A percentile compares a stretch with the other conserved stretches of the same genome.
Conservation (phyloP, 2,329 filamentous ascomycete genomes). For the Penicillium expansum region DNA sequence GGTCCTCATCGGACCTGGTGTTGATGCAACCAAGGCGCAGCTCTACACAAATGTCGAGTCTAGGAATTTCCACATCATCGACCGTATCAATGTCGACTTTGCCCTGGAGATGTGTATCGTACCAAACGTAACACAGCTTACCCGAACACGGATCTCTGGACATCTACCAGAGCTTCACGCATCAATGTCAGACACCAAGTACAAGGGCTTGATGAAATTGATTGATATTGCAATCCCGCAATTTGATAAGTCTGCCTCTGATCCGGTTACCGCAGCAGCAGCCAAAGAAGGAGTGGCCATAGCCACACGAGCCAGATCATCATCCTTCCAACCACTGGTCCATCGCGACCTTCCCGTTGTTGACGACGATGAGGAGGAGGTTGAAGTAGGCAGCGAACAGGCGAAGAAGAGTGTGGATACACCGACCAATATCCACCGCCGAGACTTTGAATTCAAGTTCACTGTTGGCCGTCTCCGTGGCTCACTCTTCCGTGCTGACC, state of each 20-base stretch:
- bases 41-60: conserved; percentile 65
- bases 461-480: conserved; percentile 92
- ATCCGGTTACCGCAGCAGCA: conserved; percentile 25
- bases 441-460: conserved; percentile 95
- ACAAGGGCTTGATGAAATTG: conserved; percentile 93
- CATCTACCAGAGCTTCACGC: conserved; percentile 90
- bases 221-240: conserved; percentile 94
- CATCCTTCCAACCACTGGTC: conserved; percentile 70
- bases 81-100: conserved; percentile 97
- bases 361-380: conserved; percentile 61
- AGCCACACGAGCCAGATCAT: conserved; percentile 56
- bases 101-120: conserved; percentile 93
- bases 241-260: conserved; percentile 55
- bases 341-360: conserved; percentile 75
- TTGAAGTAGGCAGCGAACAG: conserved; percentile 62
- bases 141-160: conserved; percentile 86
- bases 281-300: conserved; percentile 36
- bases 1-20: conserved; percentile 88
- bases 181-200: conserved; percentile 89
- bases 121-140: conserved; percentile 91
- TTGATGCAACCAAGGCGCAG: conserved; percentile 83
- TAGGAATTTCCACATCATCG: conserved; percentile 81
- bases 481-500: conserved; percentile 83
- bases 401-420: conserved; percentile 43
- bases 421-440: conserved; percentile 74